phyloP scores from a whole-genome alignment of 495 filamentous ascomycete genomes.

The Chaetomium tenue region DNA sequence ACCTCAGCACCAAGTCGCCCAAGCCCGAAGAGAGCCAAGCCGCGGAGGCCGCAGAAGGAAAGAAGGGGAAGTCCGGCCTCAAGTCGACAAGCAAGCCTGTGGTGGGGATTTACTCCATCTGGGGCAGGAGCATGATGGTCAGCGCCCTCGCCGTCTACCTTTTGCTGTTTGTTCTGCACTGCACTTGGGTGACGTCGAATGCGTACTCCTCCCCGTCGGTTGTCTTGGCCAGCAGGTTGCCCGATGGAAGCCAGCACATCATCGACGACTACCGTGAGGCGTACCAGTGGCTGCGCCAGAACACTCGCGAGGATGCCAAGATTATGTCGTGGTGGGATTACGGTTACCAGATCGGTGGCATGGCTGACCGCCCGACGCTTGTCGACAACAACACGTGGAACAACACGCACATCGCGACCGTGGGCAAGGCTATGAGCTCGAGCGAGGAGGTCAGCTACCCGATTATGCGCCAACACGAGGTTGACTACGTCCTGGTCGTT shows the following conservation, averaged over 20 bases:
- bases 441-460: conserved; percentile 97
- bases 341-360: conserved; percentile 99
- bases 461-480: conserved; percentile 96
- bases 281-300: conserved; percentile 99
- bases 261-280: conserved; percentile 99
- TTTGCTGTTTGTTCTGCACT: conserved; percentile 91
- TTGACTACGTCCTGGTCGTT: conserved; percentile 96
- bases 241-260: conserved; percentile 95
- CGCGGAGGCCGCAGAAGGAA: conserved; percentile 50
- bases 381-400: conserved; percentile 99
- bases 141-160: conserved; percentile 72
- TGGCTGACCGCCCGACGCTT: conserved; percentile 95
- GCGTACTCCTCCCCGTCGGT: conserved; percentile 98
- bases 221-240: conserved; percentile 85
- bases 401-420: conserved; percentile 99
- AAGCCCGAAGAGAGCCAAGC: conserved; percentile 49
- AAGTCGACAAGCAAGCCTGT: conserved; percentile 69
- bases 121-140: conserved; percentile 77
- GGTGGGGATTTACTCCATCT: conserved; percentile 76
- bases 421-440: conserved; percentile 98
- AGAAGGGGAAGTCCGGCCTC: conserved; percentile 57
- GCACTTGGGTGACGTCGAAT: conserved; percentile 99
- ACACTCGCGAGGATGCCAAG: conserved; percentile 91
- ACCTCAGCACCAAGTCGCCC: conserved; percentile 60
- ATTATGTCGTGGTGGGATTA: conserved; percentile 99